Base-by-base conservation (phyloP, 768 basidiomycete species). In the Lepiota venenata region DNA sequence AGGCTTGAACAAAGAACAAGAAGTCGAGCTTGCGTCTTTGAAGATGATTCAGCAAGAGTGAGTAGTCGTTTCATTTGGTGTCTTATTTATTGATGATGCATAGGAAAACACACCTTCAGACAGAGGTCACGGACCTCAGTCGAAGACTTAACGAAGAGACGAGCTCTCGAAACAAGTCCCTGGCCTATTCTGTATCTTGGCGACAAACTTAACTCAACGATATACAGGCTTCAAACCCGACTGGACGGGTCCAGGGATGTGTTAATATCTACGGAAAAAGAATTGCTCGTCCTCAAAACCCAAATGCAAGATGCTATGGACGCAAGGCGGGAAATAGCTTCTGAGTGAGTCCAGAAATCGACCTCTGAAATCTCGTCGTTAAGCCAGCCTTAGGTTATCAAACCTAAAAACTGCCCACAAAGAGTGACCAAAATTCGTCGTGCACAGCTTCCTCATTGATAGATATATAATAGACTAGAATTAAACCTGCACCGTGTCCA, bases 21-120 rank as follows among this genome's bases (percentile, higher is more conserved):
- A 52, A 8, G 25, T 16, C 3, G 64, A 66, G 32, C 41, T 64
- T 15, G n/a, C 39, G 10, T 39, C 43, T 6, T 49, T 66, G 6
- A 50, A 61, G 9, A 35, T 50, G 3, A n/a, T 61, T 3, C 63
- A 63, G 29, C 60, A 64, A 29, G 61, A 63, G 67, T 64, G 43
- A 4, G 58, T 44, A 15, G 10, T 4, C 12, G 16, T 39, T 27
- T 27, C 20, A 39, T 35, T 22, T 14, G 11, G 25, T 3, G 15
- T 10, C 15, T 21, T 41, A 36, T 20, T 20, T 18, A 10, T 14
- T 43, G 12, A 35, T 16, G 16, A 16, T 16, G 9, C 27, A 3
- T 21, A 55, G 53, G 39, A 47, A 18, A 22, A 1, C 42, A 18
- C 46, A 48, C 14, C 47, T 55, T 2, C 53, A 48, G 22, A 29